These are phyloP conservation scores for Lentinula novae-zelandiae DNA, from an alignment of 1,284 basidiomycete genomes.

Conservation along the genomic window DNA sequence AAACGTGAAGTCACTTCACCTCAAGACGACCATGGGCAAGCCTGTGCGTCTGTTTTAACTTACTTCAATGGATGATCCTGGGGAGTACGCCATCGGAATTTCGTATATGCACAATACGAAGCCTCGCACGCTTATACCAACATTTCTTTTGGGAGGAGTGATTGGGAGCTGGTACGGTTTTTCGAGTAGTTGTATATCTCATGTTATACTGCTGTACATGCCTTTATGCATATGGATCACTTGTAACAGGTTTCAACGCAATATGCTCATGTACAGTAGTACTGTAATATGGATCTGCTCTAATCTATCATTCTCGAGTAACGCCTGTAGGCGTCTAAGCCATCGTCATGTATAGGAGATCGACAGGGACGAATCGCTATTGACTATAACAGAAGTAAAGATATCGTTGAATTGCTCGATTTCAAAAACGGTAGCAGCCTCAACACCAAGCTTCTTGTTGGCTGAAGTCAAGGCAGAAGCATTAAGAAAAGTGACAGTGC, in stretches of 20 bases:
- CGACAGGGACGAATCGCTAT: not conserved
- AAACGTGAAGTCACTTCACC: slow-evolving; percentile 98
- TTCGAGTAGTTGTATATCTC: slow-evolving; percentile 3
- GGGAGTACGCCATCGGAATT: slow-evolving; percentile 22
- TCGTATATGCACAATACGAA: slow-evolving; percentile 79
- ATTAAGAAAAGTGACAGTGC: not conserved
- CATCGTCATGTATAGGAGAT: not conserved
- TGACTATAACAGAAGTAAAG: not conserved
- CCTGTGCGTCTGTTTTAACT: slow-evolving; percentile 88
- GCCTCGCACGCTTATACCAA: slow-evolving; percentile 93
- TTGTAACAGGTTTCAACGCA: too few species aligned
- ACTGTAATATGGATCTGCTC: too few species aligned
- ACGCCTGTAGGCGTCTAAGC: not conserved
- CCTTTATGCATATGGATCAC: not conserved
- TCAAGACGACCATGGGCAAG: slow-evolving; percentile 99
- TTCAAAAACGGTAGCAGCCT: not conserved
- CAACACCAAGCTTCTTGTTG: not conserved
- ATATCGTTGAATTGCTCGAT: not conserved
- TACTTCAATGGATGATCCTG: slow-evolving; percentile 13
- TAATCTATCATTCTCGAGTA: not conserved
- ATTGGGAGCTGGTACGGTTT: slow-evolving; percentile 79
- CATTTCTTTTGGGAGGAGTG: slow-evolving; percentile 66
- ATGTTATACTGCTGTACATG: slow-evolving; percentile 1
- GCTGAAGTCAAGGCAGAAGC: not conserved
- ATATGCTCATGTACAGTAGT: too few species aligned